phyloP scores from a whole-genome alignment of 768 basidiomycete species.

The Naganishia vaughanmartiniae region DNA sequence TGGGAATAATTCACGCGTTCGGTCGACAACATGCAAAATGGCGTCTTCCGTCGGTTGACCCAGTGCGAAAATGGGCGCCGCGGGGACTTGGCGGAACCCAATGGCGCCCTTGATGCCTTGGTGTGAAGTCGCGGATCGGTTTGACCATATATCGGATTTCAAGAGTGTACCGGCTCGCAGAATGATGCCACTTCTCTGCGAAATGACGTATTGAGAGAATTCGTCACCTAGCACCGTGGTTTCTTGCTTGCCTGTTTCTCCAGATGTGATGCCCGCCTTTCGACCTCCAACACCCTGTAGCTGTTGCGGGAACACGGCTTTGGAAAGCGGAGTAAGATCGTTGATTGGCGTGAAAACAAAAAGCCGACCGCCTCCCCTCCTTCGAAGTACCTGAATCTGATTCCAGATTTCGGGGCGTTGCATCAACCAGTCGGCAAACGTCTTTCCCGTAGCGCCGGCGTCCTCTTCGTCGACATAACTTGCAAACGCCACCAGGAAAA shows the following conservation, averaged over 20 bases:
- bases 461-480: constrained; percentile 72
- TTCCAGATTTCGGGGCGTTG: constrained; percentile 88
- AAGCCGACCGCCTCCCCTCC: constrained; percentile 72
- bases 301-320: constrained; percentile 28
- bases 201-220: constrained; percentile 89
- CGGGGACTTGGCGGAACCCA: constrained; percentile 83
- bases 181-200: constrained; percentile 91
- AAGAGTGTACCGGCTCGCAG: constrained; percentile 81
- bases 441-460: constrained; percentile 58
- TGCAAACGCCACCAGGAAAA: constrained; percentile 91
- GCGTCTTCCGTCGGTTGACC: constrained; percentile 90
- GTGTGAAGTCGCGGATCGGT: constrained; percentile 43
- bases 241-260: constrained; percentile 68
- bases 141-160: constrained; percentile 89
- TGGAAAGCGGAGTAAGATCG: constrained; percentile 79
- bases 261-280: constrained; percentile 50
- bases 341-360: constrained; percentile 89
- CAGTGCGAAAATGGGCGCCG: constrained; percentile 80
- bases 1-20: constrained; percentile 65
- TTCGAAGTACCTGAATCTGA: constrained; percentile 81
- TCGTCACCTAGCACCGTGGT: constrained; percentile 90
- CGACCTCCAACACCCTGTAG: not conserved
- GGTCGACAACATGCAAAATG: constrained; percentile 70
- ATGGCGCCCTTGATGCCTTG: constrained; percentile 81
- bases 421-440: constrained; percentile 85